phyloP scores from a whole-genome alignment of 345 rosid species.

The Eutrema yunnanense region DNA sequence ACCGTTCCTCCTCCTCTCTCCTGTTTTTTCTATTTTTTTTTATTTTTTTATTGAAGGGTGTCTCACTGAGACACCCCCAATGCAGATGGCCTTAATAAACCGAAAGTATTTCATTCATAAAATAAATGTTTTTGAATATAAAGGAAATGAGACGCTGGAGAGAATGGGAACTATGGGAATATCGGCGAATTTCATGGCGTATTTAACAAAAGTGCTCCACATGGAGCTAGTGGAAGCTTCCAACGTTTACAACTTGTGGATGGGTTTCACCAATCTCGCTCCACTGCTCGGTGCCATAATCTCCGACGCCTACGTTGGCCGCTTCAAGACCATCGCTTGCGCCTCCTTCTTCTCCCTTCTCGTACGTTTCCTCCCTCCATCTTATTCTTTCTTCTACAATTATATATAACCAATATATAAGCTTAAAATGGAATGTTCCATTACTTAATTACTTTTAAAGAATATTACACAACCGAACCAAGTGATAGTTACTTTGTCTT shows the following conservation, averaged over 20 bases:
- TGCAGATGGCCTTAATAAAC: neutral
- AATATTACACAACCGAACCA: neutral
- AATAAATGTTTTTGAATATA: neutral
- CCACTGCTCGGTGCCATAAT: slow-evolving; percentile 59
- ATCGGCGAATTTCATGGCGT: slow-evolving; percentile 49
- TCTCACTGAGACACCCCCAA: too few species aligned
- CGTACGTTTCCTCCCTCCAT: slow-evolving; percentile 33
- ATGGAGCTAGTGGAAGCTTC: slow-evolving; percentile 45
- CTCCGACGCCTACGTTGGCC: slow-evolving; percentile 50
- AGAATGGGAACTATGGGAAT: slow-evolving; percentile 53
- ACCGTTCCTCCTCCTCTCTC: too few species aligned
- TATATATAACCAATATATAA: too few species aligned
- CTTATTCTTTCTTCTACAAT: neutral
- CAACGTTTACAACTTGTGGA: slow-evolving; percentile 50
- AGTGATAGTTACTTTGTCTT: neutral
- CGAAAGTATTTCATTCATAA: neutral
- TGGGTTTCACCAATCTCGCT: slow-evolving; percentile 43
- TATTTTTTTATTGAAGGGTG: too few species aligned
- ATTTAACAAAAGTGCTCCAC: slow-evolving; percentile 43
- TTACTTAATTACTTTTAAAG: neutral
- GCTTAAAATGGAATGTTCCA: neutral
- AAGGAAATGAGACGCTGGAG: slow-evolving; percentile 81
- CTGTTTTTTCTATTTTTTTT: too few species aligned
- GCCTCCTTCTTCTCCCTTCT: slow-evolving; percentile 47
- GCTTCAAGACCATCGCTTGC: slow-evolving; percentile 48